Evolutionary conservation across 192 early-diverging fungal genomes (phyloP), one percentile per base, ranked within the genome.

Genomic region (Linnemannia exigua): DNA sequence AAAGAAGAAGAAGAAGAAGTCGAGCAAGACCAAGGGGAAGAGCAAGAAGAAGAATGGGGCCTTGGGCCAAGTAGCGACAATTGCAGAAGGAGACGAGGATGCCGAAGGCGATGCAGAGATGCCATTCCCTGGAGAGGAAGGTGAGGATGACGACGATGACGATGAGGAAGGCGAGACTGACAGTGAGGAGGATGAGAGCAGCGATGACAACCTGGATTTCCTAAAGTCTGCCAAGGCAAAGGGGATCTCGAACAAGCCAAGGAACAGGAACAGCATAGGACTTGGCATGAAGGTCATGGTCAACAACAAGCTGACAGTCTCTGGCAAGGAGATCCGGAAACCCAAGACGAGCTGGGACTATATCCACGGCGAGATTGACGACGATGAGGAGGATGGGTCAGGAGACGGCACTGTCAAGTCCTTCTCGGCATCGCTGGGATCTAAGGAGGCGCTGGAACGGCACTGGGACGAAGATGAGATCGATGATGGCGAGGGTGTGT

Each of bases 251-350:
- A 73, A 78, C 68, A 78, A 75, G 36, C 76, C 79, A 19, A 36
- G 83, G 70, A 79, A 89, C 74, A 51, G 85, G 31, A 79, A 89
- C 76, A 86, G 88, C 54, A 28, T 89, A 35, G 75, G 85, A 33
- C 76, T 82, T 67, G 76, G 77, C 17, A 86, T 86, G 84, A 86
- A 86, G 61, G 78, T 80, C 69, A 86, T 86, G 84, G 84, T 86
- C 14, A 79, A 79, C 58, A 78, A 86, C 70, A 86, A 86, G 63
- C 51, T 80, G 11, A 86, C 79, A 0, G 84, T 80, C 15, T 79
- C 76, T 37, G 84, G 84, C 58, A 86, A 86, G 75, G 84, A 86
- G 51, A 86, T 86, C 63, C 67, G 84, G 25, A 80, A 76, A 66
- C 84, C 84, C 25, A 86, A 79, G 66, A 86, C 84, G 6, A 86